Evolutionary conservation across 257 asterid genomes (phyloP).

Genomic region (Nemophila menziesii): DNA sequence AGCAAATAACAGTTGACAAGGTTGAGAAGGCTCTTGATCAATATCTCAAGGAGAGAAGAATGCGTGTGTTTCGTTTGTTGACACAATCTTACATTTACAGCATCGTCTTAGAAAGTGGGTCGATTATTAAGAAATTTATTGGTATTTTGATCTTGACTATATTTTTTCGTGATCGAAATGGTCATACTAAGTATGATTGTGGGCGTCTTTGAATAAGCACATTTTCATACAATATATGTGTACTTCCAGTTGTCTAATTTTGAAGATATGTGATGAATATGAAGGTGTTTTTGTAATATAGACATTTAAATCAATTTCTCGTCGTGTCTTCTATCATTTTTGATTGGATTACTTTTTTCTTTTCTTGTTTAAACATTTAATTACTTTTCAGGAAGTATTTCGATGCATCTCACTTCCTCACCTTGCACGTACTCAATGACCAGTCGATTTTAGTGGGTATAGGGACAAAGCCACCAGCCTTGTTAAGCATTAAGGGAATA

Average conservation of each 20-base stretch:
- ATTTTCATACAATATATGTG: too few species aligned
- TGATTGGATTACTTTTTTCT: too few species aligned
- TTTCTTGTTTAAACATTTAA: too few species aligned
- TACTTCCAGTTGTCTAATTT: too few species aligned
- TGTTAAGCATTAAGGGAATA: too few species aligned
- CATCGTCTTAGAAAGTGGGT: constrained; percentile 8
- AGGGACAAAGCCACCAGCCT: too few species aligned
- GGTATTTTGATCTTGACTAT: constrained; percentile 6
- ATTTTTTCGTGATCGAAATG: constrained; percentile 12
- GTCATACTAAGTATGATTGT: constrained; percentile 21
- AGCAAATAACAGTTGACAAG: not conserved
- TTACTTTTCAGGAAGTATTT: too few species aligned
- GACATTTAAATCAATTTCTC: too few species aligned
- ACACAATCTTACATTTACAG: constrained; percentile 21
- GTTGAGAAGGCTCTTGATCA: constrained; percentile 14
- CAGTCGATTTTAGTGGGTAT: too few species aligned
- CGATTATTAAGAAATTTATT: constrained; percentile 6
- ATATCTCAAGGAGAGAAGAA: constrained; percentile 28
- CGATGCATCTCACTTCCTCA: too few species aligned
- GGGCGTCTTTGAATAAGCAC: constrained; percentile 22
- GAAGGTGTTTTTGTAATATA: not conserved
- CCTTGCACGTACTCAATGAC: too few species aligned
- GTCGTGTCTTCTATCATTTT: too few species aligned
- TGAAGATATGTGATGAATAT: not conserved
- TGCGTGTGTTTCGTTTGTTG: constrained; percentile 17